Conservation (phyloP, 192 early-diverging fungal genomes). For the Mortierella hygrophila region DNA sequence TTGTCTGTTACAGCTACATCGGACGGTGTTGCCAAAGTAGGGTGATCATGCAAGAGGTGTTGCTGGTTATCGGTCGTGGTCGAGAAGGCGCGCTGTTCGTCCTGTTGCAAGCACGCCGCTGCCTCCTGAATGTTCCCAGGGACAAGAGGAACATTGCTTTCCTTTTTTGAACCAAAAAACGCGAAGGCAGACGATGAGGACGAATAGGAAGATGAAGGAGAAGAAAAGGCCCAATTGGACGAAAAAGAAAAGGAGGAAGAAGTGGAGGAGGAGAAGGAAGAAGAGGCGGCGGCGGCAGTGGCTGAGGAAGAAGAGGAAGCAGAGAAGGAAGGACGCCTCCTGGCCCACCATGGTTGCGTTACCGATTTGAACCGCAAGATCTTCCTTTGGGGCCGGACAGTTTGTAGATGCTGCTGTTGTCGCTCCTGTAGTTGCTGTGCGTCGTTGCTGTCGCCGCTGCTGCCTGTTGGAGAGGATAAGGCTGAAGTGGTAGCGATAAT, state of each 20-base stretch:
- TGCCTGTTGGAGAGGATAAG: not conserved
- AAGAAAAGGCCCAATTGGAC: not conserved
- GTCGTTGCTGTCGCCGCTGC: not conserved
- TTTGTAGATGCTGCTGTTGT: not conserved
- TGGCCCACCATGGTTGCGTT: conserved; percentile 40
- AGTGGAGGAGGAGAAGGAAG: conserved; percentile 2
- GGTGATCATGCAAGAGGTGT: not conserved
- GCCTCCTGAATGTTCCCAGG: conserved; percentile 20
- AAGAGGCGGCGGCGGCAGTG: not conserved
- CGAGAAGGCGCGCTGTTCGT: not conserved
- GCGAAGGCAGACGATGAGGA: not conserved
- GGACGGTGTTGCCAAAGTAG: not conserved
- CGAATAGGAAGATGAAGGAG: not conserved
- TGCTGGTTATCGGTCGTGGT: not conserved
- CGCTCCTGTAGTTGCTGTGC: not conserved
- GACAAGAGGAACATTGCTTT: conserved; percentile 33
- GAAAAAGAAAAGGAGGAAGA: not conserved
- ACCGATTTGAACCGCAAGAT: not conserved
- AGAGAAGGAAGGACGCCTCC: not conserved
- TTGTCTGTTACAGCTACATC: not conserved
- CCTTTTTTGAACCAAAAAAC: conserved; percentile 38
- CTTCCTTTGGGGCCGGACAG: not conserved
- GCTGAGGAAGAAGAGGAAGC: not conserved
- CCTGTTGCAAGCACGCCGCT: not conserved
- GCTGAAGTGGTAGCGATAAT: not conserved